phyloP scores from a whole-genome alignment of 371 early-diverging fungal genomes.

The Mortierella sp. region DNA sequence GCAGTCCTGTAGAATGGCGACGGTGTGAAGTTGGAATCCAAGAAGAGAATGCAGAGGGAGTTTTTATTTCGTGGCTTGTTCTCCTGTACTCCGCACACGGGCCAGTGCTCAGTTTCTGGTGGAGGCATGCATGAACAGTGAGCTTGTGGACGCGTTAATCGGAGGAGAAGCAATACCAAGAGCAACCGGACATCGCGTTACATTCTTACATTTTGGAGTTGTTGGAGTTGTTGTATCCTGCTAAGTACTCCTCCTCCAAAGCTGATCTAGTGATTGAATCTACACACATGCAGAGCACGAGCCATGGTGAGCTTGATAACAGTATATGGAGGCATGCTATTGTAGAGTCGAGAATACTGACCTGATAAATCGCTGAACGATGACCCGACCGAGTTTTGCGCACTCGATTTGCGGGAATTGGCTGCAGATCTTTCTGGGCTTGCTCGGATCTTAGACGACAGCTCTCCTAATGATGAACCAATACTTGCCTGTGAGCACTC shows the following conservation, averaged over 20 bases:
- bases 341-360: too few species aligned
- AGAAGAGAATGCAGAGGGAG: too few species aligned
- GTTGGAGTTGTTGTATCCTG: slow-evolving; percentile 66
- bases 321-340: too few species aligned
- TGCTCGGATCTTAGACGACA: slow-evolving; percentile 7
- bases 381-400: slow-evolving; percentile 63
- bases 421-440: slow-evolving; percentile 39
- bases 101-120: slow-evolving; percentile 31
- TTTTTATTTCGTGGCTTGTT: slow-evolving; percentile 1
- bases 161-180: background rate
- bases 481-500: background rate
- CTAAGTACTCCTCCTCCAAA: slow-evolving; percentile 67
- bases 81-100: background rate
- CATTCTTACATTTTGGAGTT: slow-evolving; percentile 63
- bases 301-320: too few species aligned
- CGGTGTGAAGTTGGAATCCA: too few species aligned
- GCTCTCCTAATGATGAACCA: slow-evolving; percentile 10
- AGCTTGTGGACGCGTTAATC: slow-evolving; percentile 9
- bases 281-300: too few species aligned
- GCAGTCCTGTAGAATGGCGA: too few species aligned
- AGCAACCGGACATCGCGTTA: too few species aligned
- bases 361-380: slow-evolving; percentile 68
- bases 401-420: slow-evolving; percentile 51
- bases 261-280: slow-evolving; percentile 71
- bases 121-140: slow-evolving; percentile 38